These are phyloP conservation scores for Knoxia roxburghii DNA, from an alignment of 257 asterid species.

Conservation along the genomic window DNA sequence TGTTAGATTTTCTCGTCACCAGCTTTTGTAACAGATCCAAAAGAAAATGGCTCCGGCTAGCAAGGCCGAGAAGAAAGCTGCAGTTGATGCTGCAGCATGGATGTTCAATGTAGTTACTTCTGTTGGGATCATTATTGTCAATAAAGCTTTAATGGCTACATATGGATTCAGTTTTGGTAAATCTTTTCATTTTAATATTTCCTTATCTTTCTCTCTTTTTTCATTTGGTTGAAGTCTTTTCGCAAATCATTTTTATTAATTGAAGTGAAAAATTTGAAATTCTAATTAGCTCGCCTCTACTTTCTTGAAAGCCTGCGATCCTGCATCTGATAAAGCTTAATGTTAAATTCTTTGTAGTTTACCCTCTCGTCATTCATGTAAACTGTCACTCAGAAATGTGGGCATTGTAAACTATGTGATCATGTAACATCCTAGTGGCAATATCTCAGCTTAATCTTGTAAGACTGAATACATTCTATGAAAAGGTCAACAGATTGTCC, in stretches of 20 bases:
- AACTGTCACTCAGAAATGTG: background rate
- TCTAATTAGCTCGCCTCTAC: background rate
- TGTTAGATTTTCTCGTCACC: slow-evolving; percentile 35
- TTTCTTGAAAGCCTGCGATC: background rate
- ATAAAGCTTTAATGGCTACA: slow-evolving; percentile 94
- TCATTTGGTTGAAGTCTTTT: background rate
- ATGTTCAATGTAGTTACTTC: slow-evolving; percentile 93
- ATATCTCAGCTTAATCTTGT: background rate
- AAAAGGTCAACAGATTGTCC: background rate
- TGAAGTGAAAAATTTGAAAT: background rate
- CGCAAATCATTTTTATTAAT: background rate
- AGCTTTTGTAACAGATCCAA: slow-evolving; percentile 22
- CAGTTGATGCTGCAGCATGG: slow-evolving; percentile 92
- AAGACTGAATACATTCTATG: background rate
- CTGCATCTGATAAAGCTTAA: background rate
- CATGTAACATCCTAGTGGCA: background rate
- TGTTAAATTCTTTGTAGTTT: background rate
- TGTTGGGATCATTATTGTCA: slow-evolving; percentile 90
- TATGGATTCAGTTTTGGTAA: slow-evolving; percentile 98
- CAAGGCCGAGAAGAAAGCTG: slow-evolving; percentile 94
- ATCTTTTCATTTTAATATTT: slow-evolving; percentile 2
- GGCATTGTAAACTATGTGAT: background rate
- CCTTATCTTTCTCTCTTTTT: background rate
- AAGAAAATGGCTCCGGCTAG: slow-evolving; percentile 70
- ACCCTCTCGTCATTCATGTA: background rate